Conservation (phyloP, 805 yeast genomes). For the Naumovozyma castellii region DNA sequence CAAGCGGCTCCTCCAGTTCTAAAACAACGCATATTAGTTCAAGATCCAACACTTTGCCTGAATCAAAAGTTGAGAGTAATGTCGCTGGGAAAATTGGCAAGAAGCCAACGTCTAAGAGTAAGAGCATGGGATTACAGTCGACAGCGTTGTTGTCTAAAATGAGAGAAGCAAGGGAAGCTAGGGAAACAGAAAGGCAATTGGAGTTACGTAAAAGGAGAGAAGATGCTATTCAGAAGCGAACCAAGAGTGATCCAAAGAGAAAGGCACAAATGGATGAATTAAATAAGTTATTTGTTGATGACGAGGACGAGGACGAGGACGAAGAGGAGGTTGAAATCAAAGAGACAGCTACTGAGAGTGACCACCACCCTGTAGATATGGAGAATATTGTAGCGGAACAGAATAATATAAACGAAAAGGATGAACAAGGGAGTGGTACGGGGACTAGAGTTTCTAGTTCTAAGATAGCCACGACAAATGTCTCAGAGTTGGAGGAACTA, state of each 20-base stretch:
- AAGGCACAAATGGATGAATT: slow-evolving; percentile 25
- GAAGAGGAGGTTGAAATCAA: not conserved
- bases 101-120: not conserved
- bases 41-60: not conserved
- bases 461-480: not conserved
- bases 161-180: slow-evolving; percentile 26
- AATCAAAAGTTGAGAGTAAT: not conserved
- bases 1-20: no score
- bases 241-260: slow-evolving; percentile 18
- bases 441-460: not conserved
- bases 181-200: slow-evolving; percentile 21
- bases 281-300: slow-evolving; percentile 22
- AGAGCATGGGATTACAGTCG: slow-evolving; percentile 21
- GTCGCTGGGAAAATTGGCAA: not conserved
- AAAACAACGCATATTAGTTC: no score
- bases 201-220: slow-evolving; percentile 22
- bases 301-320: slow-evolving; percentile 17
- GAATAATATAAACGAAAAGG: not conserved
- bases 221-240: slow-evolving; percentile 7
- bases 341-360: no score
- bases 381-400: no score
- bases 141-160: slow-evolving; percentile 26
- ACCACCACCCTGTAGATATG: not conserved
- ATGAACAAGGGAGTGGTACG: not conserved
- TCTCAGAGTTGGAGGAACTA: slow-evolving; percentile 20